Evolutionary conservation across 2,329 filamentous ascomycete species (phyloP), one percentile per base, ranked within the genome.

Genomic region (Cladosporium sp.): DNA sequence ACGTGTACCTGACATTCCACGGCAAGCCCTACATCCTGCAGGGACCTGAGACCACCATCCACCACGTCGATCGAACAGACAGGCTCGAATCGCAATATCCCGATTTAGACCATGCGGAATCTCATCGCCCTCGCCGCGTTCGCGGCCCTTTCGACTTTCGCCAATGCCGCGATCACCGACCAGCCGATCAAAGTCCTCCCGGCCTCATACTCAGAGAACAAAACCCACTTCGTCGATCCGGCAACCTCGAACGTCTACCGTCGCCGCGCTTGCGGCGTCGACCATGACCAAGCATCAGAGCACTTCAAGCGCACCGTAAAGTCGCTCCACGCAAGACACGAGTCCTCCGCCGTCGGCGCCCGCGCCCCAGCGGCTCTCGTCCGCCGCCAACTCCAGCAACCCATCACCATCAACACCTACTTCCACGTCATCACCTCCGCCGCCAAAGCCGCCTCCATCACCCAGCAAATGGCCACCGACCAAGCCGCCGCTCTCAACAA

Each of bases 401-500:
- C 74, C 34, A 78, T 82, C 66, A 71, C 72, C 32, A 71, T 83
- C 36, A 74, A 80, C 41, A 73, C 78, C 32, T 79, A 82, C 72
- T 80, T 83, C 71, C 82, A 83, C 72, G 77, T 84, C 63, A 74
- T 83, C 55, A 77, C 78, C 54, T 80, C 74, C 18, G 66, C 67
- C 4, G 75, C 75, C 61, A 76, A 75, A 12, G 75, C 76, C 52
- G 74, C 71, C 44, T 74, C 72, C 62, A 77, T 83, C 69, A 80
- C 79, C n/a, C 75, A 77, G 66, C 69, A 76, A 58, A 80, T 80
- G 78, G 79, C 77, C 12, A 67, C 68, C 21, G 72, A 73, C 21
- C 81, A 83, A 69, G 65, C 79, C 65, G 72, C 73, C 47, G 71
- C 74, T 0, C 65, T 83, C 41, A 83, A 83, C 74, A 73, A 67